Conservation (phyloP, 495 filamentous ascomycete species). For the Neurospora intermedia region DNA sequence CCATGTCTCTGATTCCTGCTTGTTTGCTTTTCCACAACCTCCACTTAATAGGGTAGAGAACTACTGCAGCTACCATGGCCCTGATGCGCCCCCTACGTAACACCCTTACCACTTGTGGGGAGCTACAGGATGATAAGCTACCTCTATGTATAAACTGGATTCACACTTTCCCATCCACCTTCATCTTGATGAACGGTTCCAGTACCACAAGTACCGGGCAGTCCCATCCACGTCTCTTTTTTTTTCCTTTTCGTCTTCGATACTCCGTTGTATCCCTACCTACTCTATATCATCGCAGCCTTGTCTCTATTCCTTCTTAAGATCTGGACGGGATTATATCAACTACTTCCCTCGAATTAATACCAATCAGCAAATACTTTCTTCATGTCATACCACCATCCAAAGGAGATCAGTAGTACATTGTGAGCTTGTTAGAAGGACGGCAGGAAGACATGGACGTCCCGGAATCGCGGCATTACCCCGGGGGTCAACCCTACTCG, state of each 20-base stretch:
- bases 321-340: neutral
- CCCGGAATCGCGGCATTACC: constrained; percentile 6
- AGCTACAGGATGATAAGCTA: neutral
- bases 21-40: neutral
- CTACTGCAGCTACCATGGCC: neutral
- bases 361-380: neutral
- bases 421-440: neutral
- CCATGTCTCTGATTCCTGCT: neutral
- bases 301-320: neutral
- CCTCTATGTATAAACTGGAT: neutral
- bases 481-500: constrained; percentile 45
- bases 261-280: neutral
- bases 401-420: neutral
- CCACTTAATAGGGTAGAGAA: no score
- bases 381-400: neutral
- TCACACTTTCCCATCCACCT: neutral
- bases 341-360: neutral
- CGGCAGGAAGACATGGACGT: neutral
- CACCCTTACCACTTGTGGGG: neutral
- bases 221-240: neutral
- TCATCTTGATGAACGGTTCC: neutral
- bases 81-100: neutral
- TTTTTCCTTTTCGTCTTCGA: neutral
- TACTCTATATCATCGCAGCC: neutral
- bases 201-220: neutral